Percentiles rank a stretch among this genome's conserved stretches.
phyloP scores from a whole-genome alignment of 208 protist genomes.

The Leishmania tarentolae region DNA sequence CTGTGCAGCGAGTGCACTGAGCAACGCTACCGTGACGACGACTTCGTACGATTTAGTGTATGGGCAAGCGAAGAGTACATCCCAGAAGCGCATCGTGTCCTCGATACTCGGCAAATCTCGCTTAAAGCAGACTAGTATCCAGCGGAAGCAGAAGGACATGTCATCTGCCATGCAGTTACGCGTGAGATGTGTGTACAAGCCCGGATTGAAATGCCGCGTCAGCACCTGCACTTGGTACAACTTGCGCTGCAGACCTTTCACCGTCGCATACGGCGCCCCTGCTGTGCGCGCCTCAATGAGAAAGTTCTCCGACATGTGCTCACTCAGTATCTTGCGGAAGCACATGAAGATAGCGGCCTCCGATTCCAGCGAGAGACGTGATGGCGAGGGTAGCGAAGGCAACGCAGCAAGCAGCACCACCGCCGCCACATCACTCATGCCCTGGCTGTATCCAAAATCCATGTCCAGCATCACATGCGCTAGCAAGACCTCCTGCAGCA shows the following conservation, averaged over 20 bases:
- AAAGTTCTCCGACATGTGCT: constrained; percentile 59
- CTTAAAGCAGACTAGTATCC: constrained; percentile 88
- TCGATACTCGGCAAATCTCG: constrained; percentile 66
- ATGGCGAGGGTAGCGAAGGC: constrained; percentile 24
- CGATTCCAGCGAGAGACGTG: background rate
- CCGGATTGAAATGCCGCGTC: constrained; percentile 55
- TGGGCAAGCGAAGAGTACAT: constrained; percentile 76
- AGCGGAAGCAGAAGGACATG: constrained; percentile 90
- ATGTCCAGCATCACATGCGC: constrained; percentile 90
- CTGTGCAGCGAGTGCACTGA: constrained; percentile 48
- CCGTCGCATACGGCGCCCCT: constrained; percentile 20
- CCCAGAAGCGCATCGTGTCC: constrained; percentile 85
- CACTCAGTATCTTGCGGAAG: constrained; percentile 44
- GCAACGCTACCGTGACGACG: constrained; percentile 64
- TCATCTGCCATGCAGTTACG: constrained; percentile 51
- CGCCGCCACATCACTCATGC: constrained; percentile 88
- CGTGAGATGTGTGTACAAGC: constrained; percentile 63
- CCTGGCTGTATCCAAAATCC: constrained; percentile 92
- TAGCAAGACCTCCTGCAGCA: constrained; percentile 76
- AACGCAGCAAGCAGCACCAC: constrained; percentile 53
- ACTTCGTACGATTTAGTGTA: constrained; percentile 73
- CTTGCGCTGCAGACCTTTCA: constrained; percentile 48
- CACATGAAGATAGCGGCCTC: constrained; percentile 36
- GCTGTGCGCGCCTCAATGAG: constrained; percentile 44
- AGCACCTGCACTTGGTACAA: constrained; percentile 53